Percentiles rank a stretch among this genome's conserved stretches.
Conservation (phyloP, 768 basidiomycete genomes). For the Ephemerocybe angulata region DNA sequence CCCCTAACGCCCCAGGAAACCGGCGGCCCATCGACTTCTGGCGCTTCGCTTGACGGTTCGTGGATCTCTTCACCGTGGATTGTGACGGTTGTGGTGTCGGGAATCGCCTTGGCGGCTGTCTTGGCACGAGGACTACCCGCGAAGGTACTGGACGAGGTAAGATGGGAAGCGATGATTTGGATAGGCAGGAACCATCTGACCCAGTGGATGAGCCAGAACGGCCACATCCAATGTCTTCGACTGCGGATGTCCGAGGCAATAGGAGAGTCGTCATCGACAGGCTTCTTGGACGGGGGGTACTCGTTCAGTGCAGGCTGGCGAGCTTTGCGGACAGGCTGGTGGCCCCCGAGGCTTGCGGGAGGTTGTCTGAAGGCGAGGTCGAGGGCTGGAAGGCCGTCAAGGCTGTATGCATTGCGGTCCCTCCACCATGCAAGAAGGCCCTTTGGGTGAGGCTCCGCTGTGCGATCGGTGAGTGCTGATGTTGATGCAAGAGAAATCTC, state of each 20-base stretch:
- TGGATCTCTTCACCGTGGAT: conserved; percentile 1
- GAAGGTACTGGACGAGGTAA: not conserved
- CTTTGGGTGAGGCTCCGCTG: conserved; percentile 23
- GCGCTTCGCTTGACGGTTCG: not conserved
- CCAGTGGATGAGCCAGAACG: not conserved
- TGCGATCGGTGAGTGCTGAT: conserved; percentile 1
- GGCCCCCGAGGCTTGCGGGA: not conserved
- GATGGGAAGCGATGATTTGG: not conserved
- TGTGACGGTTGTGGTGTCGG: not conserved
- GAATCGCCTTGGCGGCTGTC: not conserved
- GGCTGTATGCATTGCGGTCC: conserved; percentile 43
- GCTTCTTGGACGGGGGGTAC: not conserved
- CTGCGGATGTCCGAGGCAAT: conserved; percentile 2
- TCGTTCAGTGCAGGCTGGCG: not conserved
- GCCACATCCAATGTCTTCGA: not conserved
- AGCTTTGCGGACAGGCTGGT: conserved; percentile 7
- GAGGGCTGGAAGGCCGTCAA: conserved; percentile 57
- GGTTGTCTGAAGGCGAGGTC: conserved; percentile 19
- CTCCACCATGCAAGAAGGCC: conserved; percentile 59
- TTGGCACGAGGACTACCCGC: not conserved
- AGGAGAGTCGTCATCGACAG: not conserved
- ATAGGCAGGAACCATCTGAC: not conserved
- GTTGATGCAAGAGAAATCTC: not conserved
- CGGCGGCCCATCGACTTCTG: not conserved
- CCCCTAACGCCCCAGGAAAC: not conserved